These are phyloP conservation scores for Leonotis leonurus DNA, from an alignment of 257 asterid genomes.

Conservation along the genomic window DNA sequence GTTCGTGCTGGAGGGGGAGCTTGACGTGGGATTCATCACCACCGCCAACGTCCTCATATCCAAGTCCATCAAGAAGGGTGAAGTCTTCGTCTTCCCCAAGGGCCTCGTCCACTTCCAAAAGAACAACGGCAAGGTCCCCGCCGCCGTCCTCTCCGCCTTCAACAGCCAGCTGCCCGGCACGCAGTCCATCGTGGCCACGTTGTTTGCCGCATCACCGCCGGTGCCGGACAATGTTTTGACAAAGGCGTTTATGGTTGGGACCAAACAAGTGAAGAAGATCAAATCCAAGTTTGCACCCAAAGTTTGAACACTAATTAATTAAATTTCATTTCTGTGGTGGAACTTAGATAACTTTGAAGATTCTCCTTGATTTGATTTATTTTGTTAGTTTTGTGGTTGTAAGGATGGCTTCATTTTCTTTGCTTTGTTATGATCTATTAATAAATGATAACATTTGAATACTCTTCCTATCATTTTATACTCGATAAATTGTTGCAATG, in stretches of 20 bases:
- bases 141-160: conserved; percentile 55
- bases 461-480: too few species aligned
- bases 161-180: conserved; percentile 78
- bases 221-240: conserved; percentile 62
- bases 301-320: too few species aligned
- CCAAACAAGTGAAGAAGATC: conserved; percentile 33
- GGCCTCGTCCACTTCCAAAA: conserved; percentile 71
- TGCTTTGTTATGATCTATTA: too few species aligned
- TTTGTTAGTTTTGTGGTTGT: too few species aligned
- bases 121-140: conserved; percentile 46
- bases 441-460: too few species aligned
- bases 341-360: too few species aligned
- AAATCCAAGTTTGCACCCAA: conserved; percentile 47
- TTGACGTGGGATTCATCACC: conserved; percentile 61
- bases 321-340: too few species aligned
- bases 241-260: conserved; percentile 42
- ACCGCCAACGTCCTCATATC: conserved; percentile 54
- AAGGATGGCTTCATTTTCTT: too few species aligned
- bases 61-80: conserved; percentile 41
- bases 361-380: too few species aligned
- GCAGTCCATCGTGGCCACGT: conserved; percentile 43
- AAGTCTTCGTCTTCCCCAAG: conserved; percentile 53
- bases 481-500: too few species aligned
- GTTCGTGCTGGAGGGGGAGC: conserved; percentile 45
- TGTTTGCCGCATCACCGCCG: conserved; percentile 46